These are phyloP conservation scores for Mycena floridula DNA, from an alignment of 768 basidiomycete species.

Conservation along the genomic window DNA sequence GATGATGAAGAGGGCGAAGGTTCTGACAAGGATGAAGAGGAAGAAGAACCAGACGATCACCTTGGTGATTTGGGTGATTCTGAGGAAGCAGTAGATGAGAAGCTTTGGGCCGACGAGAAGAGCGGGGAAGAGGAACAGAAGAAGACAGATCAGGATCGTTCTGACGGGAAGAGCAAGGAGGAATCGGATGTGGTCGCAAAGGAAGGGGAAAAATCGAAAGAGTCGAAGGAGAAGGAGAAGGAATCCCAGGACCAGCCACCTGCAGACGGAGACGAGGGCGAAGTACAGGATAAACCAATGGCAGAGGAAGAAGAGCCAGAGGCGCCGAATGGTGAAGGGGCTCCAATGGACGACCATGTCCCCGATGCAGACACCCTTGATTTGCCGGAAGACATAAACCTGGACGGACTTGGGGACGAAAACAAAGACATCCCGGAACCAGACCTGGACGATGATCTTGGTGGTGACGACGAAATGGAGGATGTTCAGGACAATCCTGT, in stretches of 20 bases:
- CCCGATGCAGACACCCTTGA: slow-evolving; percentile 81
- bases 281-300: slow-evolving; percentile 15
- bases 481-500: too few relatives aligned
- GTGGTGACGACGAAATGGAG: slow-evolving; percentile 25
- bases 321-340: slow-evolving; percentile 47
- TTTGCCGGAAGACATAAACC: slow-evolving; percentile 80
- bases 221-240: slow-evolving; percentile 25
- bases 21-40: slow-evolving; percentile 46
- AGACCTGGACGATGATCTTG: slow-evolving; percentile 18
- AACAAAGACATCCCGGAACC: slow-evolving; percentile 23
- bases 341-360: slow-evolving; percentile 69
- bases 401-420: slow-evolving; percentile 39
- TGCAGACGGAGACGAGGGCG: slow-evolving; percentile 16
- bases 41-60: slow-evolving; percentile 74
- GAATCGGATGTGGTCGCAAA: slow-evolving; percentile 76
- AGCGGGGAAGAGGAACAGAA: slow-evolving; percentile 51
- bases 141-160: slow-evolving; percentile 56
- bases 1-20: slow-evolving; percentile 41
- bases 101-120: slow-evolving; percentile 89
- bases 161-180: slow-evolving; percentile 37
- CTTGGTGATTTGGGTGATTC: slow-evolving; percentile 75
- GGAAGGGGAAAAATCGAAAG: slow-evolving; percentile 46
- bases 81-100: slow-evolving; percentile 89
- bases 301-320: slow-evolving; percentile 31
- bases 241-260: slow-evolving; percentile 22